Evolutionary conservation across 257 asterid species (phyloP), one percentile per base, ranked within the genome.

Genomic region (Ligustrum vulgare): DNA sequence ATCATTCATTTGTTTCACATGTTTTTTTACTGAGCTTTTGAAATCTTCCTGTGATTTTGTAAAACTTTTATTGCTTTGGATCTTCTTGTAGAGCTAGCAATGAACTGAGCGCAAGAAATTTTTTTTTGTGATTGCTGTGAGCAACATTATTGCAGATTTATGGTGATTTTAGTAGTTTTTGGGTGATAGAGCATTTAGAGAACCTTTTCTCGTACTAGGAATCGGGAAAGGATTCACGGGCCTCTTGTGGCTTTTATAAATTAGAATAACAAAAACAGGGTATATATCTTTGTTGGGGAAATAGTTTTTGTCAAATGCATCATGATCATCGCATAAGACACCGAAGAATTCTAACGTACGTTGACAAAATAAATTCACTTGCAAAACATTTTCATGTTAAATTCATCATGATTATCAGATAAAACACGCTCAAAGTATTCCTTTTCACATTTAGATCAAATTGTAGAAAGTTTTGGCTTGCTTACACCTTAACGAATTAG

Each of bases 121-220:
- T 69, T 33, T 72, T 69, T 4, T 58, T 60, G 58, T 47, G 80
- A 72, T 72, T 75, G 83, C 74, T 71, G 79, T 60, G 25, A 22
- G 63, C 22, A 12, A 74, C 54, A 3, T 12, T 73, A 71, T 70
- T 65, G 54, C n/a, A 45, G 7, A 45, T 1, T 45, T 45, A 13
- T 45, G 54, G 64, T n/a, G 43, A 47, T 64, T 47, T 41, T 72
- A 63, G 67, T 72, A 76, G 15, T 56, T n/a, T 3, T 13, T n/a
- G 64, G 15, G 64, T 56, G 64, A 56, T 20, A 7, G 31, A 18
- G 64, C 64, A 56, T 56, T 54, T 56, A 56, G 64, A 56, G 64
- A n/a, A 56, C 28, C 4, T 2, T 56, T 56, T 56, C 10, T 6
- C 20, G 13, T 8, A n/a, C 8, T 11, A 20, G 64, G 1, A 11